Evolutionary conservation across 1,284 basidiomycete species (phyloP).

Genomic region (Naganishia albida): DNA sequence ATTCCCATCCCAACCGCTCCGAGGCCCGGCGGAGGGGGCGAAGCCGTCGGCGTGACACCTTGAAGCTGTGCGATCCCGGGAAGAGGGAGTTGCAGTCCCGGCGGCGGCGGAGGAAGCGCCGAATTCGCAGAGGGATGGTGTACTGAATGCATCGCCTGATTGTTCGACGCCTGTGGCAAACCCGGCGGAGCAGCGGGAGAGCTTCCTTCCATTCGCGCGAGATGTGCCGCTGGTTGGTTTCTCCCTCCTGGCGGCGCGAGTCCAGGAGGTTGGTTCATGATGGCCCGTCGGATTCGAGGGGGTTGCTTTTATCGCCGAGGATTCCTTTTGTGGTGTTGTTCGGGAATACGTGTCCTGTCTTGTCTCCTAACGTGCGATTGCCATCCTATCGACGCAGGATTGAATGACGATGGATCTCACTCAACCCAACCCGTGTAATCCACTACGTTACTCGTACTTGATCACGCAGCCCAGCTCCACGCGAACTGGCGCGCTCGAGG

Average conservation of each 20-base stretch:
- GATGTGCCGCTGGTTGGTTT: conserved; percentile 12
- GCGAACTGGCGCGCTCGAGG: conserved; percentile 3
- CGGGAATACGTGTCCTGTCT: not conserved
- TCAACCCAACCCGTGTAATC: too few species aligned
- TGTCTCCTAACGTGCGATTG: not conserved
- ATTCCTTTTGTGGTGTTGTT: not conserved
- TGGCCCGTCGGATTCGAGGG: too few species aligned
- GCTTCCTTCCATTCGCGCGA: conserved; percentile 10
- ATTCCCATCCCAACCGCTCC: conserved; percentile 13
- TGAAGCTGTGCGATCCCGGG: conserved; percentile 26
- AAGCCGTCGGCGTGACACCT: conserved; percentile 22
- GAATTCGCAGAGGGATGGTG: not conserved
- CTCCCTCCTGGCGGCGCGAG: conserved; percentile 28
- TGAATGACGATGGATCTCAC: too few species aligned
- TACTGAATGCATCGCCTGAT: not conserved
- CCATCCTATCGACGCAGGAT: not conserved
- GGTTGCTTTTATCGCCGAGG: too few species aligned
- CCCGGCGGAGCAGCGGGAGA: conserved; percentile 18
- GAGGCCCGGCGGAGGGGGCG: conserved; percentile 14
- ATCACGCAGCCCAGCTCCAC: not conserved
- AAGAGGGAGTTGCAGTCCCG: conserved; percentile 15
- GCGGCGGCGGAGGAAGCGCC: conserved; percentile 12
- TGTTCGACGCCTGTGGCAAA: conserved; percentile 4
- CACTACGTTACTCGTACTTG: not conserved
- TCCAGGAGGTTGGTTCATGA: conserved; percentile 31